Percentiles rank a stretch among this genome's conserved stretches.
phyloP scores from a whole-genome alignment of 2,329 filamentous ascomycete species.

The Didymella sp. region DNA sequence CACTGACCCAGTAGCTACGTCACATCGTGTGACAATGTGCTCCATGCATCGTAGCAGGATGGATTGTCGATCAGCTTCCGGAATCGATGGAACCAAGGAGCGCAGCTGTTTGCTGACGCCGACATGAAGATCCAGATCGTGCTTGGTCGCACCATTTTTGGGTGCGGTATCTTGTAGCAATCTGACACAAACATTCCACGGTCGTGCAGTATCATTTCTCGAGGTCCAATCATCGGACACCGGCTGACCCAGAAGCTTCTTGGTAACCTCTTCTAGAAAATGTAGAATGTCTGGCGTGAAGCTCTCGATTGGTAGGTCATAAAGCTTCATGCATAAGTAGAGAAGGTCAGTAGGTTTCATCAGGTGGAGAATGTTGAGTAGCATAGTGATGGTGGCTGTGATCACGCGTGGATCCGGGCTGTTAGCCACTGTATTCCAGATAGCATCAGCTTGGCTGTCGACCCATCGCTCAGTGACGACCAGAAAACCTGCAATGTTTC shows the following conservation, averaged over 20 bases:
- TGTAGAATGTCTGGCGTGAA: constrained; percentile 43
- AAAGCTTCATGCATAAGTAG: constrained; percentile 72
- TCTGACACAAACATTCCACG: constrained; percentile 66
- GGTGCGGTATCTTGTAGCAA: constrained; percentile 75
- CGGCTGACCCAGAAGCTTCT: constrained; percentile 26
- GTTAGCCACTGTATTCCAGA: constrained; percentile 83
- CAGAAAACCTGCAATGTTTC: constrained; percentile 86
- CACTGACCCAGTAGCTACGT: constrained; percentile 74
- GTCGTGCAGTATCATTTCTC: constrained; percentile 44
- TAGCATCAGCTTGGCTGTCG: constrained; percentile 73
- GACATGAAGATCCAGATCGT: constrained; percentile 67
- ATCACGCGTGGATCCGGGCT: constrained; percentile 86
- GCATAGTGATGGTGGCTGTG: constrained; percentile 77
- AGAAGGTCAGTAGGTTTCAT: constrained; percentile 57
- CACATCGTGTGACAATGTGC: constrained; percentile 69
- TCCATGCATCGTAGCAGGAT: constrained; percentile 72
- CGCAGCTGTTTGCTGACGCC: constrained; percentile 69
- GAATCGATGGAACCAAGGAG: constrained; percentile 64
- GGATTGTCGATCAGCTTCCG: constrained; percentile 64
- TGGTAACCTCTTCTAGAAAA: constrained; percentile 39
- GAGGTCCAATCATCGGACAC: constrained; percentile 22
- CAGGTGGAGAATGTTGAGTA: constrained; percentile 58
- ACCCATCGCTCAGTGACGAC: constrained; percentile 79
- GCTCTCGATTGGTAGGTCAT: constrained; percentile 48
- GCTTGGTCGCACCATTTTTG: constrained; percentile 60